phyloP scores from a whole-genome alignment of 352 stramenopile genomes.

The Phytophthora melonis region DNA sequence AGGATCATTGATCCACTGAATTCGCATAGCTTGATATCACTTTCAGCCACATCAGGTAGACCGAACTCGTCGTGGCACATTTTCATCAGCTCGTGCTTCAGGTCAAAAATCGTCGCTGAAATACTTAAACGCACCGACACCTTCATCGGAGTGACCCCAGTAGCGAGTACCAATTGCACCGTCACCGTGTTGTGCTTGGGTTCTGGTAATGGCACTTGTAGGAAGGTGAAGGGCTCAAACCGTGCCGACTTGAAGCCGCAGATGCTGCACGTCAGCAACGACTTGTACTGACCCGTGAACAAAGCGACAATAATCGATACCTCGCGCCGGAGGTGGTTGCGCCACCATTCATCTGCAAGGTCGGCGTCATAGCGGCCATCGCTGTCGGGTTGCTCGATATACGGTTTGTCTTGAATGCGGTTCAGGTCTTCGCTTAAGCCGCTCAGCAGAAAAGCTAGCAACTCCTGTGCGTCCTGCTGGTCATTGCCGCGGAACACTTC shows the following conservation, averaged over 20 bases:
- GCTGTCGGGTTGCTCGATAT: constrained; percentile 98
- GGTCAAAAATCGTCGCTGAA: constrained; percentile 85
- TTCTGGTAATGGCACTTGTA: constrained; percentile 90
- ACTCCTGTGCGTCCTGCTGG: constrained; percentile 98
- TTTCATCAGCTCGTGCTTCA: constrained; percentile 88
- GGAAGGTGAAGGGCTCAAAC: constrained; percentile 95
- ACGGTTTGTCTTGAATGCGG: constrained; percentile 96
- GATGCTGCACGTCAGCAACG: constrained; percentile 94
- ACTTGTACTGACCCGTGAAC: constrained; percentile 99
- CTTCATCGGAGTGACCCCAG: constrained; percentile 78
- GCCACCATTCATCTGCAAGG: constrained; percentile 99
- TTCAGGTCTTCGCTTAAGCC: constrained; percentile 99
- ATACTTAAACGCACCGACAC: constrained; percentile 85
- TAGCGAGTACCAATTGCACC: constrained; percentile 79
- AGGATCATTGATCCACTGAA: constrained; percentile 89
- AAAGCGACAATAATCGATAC: constrained; percentile 99
- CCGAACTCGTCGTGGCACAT: constrained; percentile 82
- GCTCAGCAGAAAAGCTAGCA: constrained; percentile 96
- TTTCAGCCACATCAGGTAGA: constrained; percentile 65
- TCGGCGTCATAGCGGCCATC: constrained; percentile 98
- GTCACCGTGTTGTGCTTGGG: constrained; percentile 87
- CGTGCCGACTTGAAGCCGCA: constrained; percentile 96
- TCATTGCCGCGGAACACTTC: constrained; percentile 97
- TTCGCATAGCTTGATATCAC: constrained; percentile 89
- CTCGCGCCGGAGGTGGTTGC: constrained; percentile 97